These are phyloP conservation scores for Colletotrichum salicis DNA, from an alignment of 2,329 filamentous ascomycete genomes.

Conservation along the genomic window DNA sequence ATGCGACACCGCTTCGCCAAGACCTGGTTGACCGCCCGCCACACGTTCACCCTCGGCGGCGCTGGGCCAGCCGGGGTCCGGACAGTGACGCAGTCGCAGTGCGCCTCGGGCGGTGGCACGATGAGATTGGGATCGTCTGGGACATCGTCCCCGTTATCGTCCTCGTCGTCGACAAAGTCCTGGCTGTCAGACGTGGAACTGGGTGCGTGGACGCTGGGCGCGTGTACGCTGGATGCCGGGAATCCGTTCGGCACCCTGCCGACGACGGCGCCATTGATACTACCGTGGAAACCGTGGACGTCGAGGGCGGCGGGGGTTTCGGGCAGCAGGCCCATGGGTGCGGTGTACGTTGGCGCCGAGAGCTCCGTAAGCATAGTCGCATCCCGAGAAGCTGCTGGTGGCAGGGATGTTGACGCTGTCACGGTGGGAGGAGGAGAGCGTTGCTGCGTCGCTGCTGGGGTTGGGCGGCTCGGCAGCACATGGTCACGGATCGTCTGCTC, in stretches of 20 bases:
- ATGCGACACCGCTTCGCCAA: slow-evolving; percentile 33
- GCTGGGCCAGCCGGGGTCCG: background rate
- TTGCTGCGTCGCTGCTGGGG: background rate
- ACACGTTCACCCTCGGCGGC: slow-evolving; percentile 36
- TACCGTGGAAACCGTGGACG: background rate
- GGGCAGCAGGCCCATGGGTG: background rate
- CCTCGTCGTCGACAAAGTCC: slow-evolving; percentile 15
- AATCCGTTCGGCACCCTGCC: background rate
- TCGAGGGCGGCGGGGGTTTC: background rate
- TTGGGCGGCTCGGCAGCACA: slow-evolving; percentile 15
- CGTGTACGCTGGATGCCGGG: slow-evolving; percentile 12
- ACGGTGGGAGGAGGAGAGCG: background rate
- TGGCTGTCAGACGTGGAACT: slow-evolving; percentile 27
- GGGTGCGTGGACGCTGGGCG: slow-evolving; percentile 13
- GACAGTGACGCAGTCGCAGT: slow-evolving; percentile 18
- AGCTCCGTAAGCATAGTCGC: background rate
- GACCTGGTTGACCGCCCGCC: slow-evolving; percentile 41
- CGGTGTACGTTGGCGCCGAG: background rate
- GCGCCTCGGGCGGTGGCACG: slow-evolving; percentile 6
- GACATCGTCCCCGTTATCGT: background rate
- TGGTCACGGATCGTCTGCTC: slow-evolving; percentile 33
- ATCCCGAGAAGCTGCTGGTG: background rate
- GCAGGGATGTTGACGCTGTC: slow-evolving; percentile 6
- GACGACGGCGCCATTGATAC: background rate
- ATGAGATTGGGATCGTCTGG: slow-evolving; percentile 17